Evolutionary conservation across 306 rosid species (phyloP), one percentile per base, ranked within the genome.

Genomic region (Trifolium subterraneum): DNA sequence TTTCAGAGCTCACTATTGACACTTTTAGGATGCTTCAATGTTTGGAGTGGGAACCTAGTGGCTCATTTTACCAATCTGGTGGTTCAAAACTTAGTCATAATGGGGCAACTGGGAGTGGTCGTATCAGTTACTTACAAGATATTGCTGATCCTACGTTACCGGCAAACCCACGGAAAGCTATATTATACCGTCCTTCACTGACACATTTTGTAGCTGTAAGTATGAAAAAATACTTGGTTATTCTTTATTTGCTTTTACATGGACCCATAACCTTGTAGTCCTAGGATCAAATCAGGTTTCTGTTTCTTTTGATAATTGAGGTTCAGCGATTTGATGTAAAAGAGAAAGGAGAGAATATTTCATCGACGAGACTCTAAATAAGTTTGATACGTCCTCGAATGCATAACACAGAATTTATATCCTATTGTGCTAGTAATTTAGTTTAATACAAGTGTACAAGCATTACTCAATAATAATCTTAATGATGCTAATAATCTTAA

Each of bases 41-140:
- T 86, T 72, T 91, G 89, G 98, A 94, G 85, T 94, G 97, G 98
- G 98, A 94, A 74, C 96, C 97, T 39, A 87, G 95, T 83, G 98
- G 98, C 65, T 88, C 89, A 22, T 90, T 94, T 79, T 91, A 86
- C 86, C 93, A 88, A 80, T 71, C 92, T 48, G 83, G 73, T 70
- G 60, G 77, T 59, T 71, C 85, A 64, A 94, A 88, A 78, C 86
- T 64, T 77, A 27, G 86, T 77, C 98, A 83, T 76, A 89, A 87
- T 80, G 97, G 95, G 66, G 76, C 85, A 35, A 67, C 89, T 16
- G 93, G 82, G 69, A 39, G 86, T 47, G 80, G 85, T 77, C 91
- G 94, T 75, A 83, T 73, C 70, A 90, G 88, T 83, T 83, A 77
- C 86, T 69, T 86, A 42, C 98, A 91, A 63, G 96, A 94, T 80